Evolutionary conservation across 192 early-diverging fungal species (phyloP), one percentile per base, ranked within the genome.

Genomic region (Backusella mclennaniae): DNA sequence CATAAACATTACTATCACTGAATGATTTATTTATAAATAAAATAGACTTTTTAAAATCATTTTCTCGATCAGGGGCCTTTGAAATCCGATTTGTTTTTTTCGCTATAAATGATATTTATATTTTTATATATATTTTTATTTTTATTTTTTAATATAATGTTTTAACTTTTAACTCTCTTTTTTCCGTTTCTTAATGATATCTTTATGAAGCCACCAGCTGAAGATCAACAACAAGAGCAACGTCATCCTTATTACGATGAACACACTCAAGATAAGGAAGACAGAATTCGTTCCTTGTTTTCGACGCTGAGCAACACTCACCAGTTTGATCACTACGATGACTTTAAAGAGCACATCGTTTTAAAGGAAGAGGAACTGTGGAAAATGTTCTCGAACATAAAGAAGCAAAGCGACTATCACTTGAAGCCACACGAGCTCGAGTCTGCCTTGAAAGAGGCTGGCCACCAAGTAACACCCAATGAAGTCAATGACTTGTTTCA

Each of bases 321-420:
- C 35, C 35, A 69, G 9, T 53, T 79, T 5, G 73, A 89, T 41
- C 80, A 80, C 33, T 86, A 83, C 74, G 71, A 84, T 9, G 86
- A 89, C 53, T 90, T 90, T 75, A 81, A 84, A 46, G 63, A 84
- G 59, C 92, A 91, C 83, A 86, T 93, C 7, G 76, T 87, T 9
- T 79, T 87, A 69, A 92, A 92, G 73, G 92, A 93, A 74, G 77
- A 84, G 69, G 86, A 91, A 52, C 77, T 93, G 21, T 86, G 84
- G 84, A 78, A 84, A 17, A 77, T 93, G 21, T 93, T 93, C 79
- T 42, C 78, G 29, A 79, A 89, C 76, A 91, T 92, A 23, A 91
- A 92, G 66, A 84, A 87, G 35, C 82, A 80, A 41, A 79, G 86
- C 11, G 90, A 92, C 71, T 75, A 88, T 38, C 77, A 84, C 33